Evolutionary conservation across 2,329 filamentous ascomycete species (phyloP).

Genomic region (Xylariaceae sp.): DNA sequence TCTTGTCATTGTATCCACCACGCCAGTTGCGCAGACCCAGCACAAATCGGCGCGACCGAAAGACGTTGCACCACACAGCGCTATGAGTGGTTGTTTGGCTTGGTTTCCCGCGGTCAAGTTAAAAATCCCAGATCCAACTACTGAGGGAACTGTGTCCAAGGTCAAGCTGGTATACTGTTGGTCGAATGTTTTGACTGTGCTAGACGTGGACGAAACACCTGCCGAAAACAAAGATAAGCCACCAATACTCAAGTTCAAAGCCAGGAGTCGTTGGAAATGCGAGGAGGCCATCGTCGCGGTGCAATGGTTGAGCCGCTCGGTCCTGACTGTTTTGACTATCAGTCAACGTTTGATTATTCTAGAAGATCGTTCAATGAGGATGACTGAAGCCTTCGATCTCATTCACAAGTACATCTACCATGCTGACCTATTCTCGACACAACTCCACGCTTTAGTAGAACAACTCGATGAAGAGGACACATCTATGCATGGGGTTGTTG

Average conservation of each 20-base stretch:
- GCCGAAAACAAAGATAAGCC: conserved; percentile 69
- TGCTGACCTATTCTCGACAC: conserved; percentile 79
- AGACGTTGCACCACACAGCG: conserved; percentile 81
- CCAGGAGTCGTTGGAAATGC: conserved; percentile 83
- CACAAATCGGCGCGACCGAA: conserved; percentile 90
- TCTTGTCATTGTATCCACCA: conserved; percentile 94
- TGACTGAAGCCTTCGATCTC: conserved; percentile 92
- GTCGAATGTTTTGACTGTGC: conserved; percentile 93
- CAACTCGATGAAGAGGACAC: conserved; percentile 79
- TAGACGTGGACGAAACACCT: conserved; percentile 75
- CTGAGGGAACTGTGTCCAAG: conserved; percentile 64
- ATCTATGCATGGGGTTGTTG: conserved; percentile 91
- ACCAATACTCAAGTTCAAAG: conserved; percentile 69
- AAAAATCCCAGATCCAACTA: conserved; percentile 65
- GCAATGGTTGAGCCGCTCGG: conserved; percentile 93
- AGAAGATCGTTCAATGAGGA: conserved; percentile 80
- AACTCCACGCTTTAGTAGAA: conserved; percentile 79
- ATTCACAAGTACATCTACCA: conserved; percentile 91
- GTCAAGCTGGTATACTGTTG: conserved; percentile 95
- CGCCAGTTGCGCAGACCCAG: conserved; percentile 91
- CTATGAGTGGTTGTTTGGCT: conserved; percentile 87
- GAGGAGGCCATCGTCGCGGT: conserved; percentile 94
- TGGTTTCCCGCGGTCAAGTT: conserved; percentile 97
- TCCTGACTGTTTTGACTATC: conserved; percentile 85
- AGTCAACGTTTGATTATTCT: conserved; percentile 89